A percentile compares a stretch with the other conserved stretches of the same genome.
Evolutionary conservation across 352 stramenopile genomes (phyloP).

Genomic region (Globisporangium nagaii): DNA sequence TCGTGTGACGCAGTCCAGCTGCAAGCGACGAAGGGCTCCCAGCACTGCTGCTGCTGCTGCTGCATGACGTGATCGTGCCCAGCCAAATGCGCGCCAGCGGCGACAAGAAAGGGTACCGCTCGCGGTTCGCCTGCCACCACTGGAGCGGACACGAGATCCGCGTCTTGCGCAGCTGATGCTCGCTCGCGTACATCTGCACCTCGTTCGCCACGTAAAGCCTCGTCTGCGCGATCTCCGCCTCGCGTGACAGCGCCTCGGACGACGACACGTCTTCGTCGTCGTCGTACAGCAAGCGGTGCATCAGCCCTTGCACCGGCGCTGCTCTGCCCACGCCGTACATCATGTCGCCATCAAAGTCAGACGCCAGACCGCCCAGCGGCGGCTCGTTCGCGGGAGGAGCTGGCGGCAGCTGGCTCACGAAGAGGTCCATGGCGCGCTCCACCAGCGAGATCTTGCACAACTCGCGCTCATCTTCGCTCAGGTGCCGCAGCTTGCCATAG

Average conservation of each 20-base stretch:
- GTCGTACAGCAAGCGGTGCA: slow-evolving; percentile 47
- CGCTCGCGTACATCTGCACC: slow-evolving; percentile 29
- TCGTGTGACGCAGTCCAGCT: not conserved
- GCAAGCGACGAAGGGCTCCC: not conserved
- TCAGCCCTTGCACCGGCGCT: slow-evolving; percentile 23
- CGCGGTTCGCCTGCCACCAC: slow-evolving; percentile 37
- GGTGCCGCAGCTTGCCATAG: slow-evolving; percentile 35
- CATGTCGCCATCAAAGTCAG: slow-evolving; percentile 28
- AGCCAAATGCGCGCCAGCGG: slow-evolving; percentile 36
- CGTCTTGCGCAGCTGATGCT: slow-evolving; percentile 39
- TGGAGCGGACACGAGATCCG: slow-evolving; percentile 35
- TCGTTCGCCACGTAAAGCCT: slow-evolving; percentile 29
- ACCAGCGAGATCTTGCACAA: slow-evolving; percentile 10
- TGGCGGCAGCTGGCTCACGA: slow-evolving; percentile 19
- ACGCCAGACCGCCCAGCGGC: slow-evolving; percentile 7
- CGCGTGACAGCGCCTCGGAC: slow-evolving; percentile 23
- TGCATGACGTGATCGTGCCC: slow-evolving; percentile 15
- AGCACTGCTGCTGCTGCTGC: not conserved
- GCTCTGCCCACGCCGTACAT: slow-evolving; percentile 19
- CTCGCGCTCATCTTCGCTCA: slow-evolving; percentile 33
- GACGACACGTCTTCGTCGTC: slow-evolving; percentile 35
- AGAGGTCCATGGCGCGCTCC: slow-evolving; percentile 17
- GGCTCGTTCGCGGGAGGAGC: slow-evolving; percentile 12
- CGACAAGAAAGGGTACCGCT: slow-evolving; percentile 34
- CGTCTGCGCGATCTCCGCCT: slow-evolving; percentile 33